Percentiles rank a stretch among this genome's conserved stretches.
Conservation (phyloP, 1,284 basidiomycete species). For the Coniferiporia sulphurascens region DNA sequence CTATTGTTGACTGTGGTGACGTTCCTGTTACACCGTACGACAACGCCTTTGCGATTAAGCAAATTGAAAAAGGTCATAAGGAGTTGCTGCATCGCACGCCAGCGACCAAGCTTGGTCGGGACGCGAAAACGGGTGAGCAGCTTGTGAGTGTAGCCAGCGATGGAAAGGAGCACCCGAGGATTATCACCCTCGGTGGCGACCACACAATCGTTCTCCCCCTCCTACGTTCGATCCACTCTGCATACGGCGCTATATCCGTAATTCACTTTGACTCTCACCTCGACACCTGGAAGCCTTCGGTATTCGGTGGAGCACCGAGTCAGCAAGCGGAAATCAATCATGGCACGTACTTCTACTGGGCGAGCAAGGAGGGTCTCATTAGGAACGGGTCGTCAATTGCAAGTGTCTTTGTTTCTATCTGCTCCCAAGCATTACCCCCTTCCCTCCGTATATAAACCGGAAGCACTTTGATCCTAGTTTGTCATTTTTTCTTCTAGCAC, state of each 20-base stretch:
- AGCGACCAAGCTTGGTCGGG: constrained; percentile 56
- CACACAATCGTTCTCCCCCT: constrained; percentile 71
- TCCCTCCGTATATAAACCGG: constrained; percentile 21
- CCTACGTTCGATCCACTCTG: constrained; percentile 59
- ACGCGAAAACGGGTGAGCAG: constrained; percentile 49
- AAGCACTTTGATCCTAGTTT: constrained; percentile 68
- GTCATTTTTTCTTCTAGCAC: constrained; percentile 49
- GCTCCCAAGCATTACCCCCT: constrained; percentile 9
- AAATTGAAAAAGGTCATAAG: constrained; percentile 68
- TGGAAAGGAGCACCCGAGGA: constrained; percentile 60
- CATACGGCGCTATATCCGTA: constrained; percentile 68
- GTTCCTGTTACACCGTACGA: constrained; percentile 61
- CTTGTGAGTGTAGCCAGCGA: constrained; percentile 53
- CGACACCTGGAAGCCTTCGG: constrained; percentile 70
- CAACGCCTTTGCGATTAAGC: constrained; percentile 63
- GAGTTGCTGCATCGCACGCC: constrained; percentile 54
- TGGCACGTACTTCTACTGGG: constrained; percentile 78
- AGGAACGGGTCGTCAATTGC: constrained; percentile 76
- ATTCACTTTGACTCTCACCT: constrained; percentile 77
- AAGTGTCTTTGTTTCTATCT: constrained; percentile 46
- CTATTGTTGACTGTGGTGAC: constrained; percentile 69
- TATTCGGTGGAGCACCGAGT: constrained; percentile 66
- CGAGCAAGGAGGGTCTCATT: constrained; percentile 69
- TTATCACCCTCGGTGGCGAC: constrained; percentile 74
- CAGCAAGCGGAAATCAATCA: constrained; percentile 67